Conservation (phyloP, 2,329 filamentous ascomycete genomes). For the Neopestalotiopsis sp. region DNA sequence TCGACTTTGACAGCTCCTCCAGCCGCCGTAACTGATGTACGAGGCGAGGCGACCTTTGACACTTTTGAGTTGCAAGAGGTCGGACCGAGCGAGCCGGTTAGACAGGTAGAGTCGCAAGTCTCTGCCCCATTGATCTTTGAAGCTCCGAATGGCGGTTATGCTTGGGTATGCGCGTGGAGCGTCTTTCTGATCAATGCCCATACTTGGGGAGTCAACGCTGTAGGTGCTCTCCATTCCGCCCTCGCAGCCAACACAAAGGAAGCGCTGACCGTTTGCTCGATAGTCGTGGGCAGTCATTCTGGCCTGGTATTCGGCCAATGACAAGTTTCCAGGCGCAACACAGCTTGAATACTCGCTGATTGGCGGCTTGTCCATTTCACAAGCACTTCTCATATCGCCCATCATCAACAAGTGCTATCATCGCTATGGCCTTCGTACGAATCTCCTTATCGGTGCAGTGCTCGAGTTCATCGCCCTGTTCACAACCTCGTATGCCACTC, state of each 20-base stretch:
- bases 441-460: constrained; percentile 57
- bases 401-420: constrained; percentile 34
- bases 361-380: constrained; percentile 60
- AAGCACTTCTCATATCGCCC: constrained; percentile 47
- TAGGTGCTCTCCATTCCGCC: constrained; percentile 26
- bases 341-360: constrained; percentile 64
- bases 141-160: constrained; percentile 65
- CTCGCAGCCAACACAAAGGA: not conserved
- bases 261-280: not conserved
- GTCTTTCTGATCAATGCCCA: constrained; percentile 42
- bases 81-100: not conserved
- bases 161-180: constrained; percentile 48
- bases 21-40: not conserved
- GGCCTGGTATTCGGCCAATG: constrained; percentile 57
- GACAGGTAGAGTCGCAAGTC: not conserved
- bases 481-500: constrained; percentile 54
- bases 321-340: constrained; percentile 56
- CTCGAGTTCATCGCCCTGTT: constrained; percentile 58
- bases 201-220: constrained; percentile 47
- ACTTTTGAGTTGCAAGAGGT: not conserved
- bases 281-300: constrained; percentile 61
- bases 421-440: constrained; percentile 37
- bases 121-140: not conserved
- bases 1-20: not conserved
- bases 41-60: not conserved